Base-by-base conservation (phyloP, 352 stramenopile species). In the Phytopythium helicoides region DNA sequence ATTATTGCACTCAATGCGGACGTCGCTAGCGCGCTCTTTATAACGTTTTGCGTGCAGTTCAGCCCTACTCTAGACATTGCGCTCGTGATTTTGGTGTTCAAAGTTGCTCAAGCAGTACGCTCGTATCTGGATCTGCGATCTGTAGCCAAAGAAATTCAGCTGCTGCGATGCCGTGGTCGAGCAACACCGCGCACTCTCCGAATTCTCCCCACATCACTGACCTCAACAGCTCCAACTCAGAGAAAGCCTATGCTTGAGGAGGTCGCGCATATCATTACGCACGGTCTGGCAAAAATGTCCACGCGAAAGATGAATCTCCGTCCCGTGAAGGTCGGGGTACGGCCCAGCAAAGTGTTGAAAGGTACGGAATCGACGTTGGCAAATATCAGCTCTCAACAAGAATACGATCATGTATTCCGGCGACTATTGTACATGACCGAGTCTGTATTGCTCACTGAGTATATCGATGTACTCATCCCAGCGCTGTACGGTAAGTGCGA, bases 31-130 rank as follows among this genome's bases (percentile, higher is more conserved):
- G 63, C 59, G 1, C 33, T 72, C 12, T 72, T 64, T 26, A 44
- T 68, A 8, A 64, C 60, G 6, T 64, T 66, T n/a, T 62, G 54
- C 12, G 60, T 72, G 63, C 54, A 68, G 31, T 65, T 62, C 26
- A 58, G 66, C 0, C 60, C 54, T 0, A 76, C 68, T 6, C 44
- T 75, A 19, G 52, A 26, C 23, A 75, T 52, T 5, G 74, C 52
- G 5, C 5, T 66, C 0, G 52, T 42, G 1, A 40, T 73, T 7
- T 64, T 70, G 12, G 51, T 22, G 1, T 53, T 70, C 15, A 65
- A 74, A 28, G 52, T 26, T 1, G 35, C 39, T 3, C 61, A 69
- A 41, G 60, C 58, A 46, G 19, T 44, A 2, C 47, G 39, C 10
- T 65, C 56, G 12, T 44, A 65, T 16, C 36, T 51, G 18, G 61